phyloP scores from a whole-genome alignment of 1,284 basidiomycete genomes.

The Ceratobasidium sp. region DNA sequence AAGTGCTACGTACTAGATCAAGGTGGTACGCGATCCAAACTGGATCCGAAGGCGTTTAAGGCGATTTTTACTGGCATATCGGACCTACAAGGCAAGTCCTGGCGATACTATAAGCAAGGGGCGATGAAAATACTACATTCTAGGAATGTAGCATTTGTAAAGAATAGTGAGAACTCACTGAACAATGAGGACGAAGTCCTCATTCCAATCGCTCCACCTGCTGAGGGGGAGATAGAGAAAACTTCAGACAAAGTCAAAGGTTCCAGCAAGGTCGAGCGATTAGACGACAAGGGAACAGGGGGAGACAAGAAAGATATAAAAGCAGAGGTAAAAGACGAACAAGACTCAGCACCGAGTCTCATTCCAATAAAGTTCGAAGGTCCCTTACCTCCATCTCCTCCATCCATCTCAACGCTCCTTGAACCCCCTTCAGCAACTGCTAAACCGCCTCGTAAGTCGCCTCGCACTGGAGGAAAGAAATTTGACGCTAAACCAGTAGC shows the following conservation, averaged over 20 bases:
- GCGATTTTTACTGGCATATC: slow-evolving; percentile 26
- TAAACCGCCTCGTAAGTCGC: background rate
- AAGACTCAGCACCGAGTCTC: background rate
- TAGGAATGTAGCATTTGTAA: background rate
- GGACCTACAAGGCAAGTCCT: slow-evolving; percentile 27
- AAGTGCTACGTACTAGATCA: background rate
- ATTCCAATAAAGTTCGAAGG: background rate
- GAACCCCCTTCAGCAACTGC: background rate
- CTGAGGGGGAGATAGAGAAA: slow-evolving; percentile 1
- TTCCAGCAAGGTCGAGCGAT: background rate
- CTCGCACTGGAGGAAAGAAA: no score
- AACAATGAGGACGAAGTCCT: no score
- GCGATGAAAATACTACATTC: background rate
- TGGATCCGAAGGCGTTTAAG: background rate
- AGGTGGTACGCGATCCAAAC: slow-evolving; percentile 17
- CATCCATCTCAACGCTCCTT: background rate
- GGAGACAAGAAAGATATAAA: background rate
- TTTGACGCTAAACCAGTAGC: no score
- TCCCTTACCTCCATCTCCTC: background rate
- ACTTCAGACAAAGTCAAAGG: background rate
- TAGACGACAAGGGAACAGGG: background rate
- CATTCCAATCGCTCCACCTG: background rate
- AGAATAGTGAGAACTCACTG: background rate
- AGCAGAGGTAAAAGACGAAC: slow-evolving; percentile 2
- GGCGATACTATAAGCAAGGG: slow-evolving; percentile 33